These are phyloP conservation scores for Apostasia shenzhenica DNA, from an alignment of 106 monocot species.

Conservation along the genomic window DNA sequence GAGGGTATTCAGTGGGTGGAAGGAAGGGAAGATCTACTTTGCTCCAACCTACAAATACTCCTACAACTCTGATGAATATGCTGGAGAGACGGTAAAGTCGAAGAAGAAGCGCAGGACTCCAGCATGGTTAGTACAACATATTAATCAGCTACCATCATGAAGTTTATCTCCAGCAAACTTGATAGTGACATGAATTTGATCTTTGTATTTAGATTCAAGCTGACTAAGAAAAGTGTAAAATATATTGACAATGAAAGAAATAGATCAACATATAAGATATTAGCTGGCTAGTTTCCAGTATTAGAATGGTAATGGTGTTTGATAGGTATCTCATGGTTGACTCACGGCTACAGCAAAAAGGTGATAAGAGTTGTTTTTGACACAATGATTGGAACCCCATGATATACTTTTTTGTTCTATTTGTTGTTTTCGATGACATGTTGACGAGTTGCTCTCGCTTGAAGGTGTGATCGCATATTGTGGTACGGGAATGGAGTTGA, in stretches of 20 bases:
- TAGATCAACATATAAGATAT: too few species aligned
- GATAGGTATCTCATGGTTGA: too few species aligned
- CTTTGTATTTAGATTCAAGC: too few species aligned
- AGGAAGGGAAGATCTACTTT: constrained; percentile 75
- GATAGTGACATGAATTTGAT: background rate
- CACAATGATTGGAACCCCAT: too few species aligned
- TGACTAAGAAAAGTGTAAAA: too few species aligned
- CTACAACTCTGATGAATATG: constrained; percentile 68
- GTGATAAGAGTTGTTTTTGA: too few species aligned
- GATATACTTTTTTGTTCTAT: too few species aligned
- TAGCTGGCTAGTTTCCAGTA: too few species aligned
- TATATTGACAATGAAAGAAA: too few species aligned
- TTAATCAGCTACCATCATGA: background rate
- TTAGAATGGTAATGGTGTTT: too few species aligned
- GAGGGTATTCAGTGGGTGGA: constrained; percentile 79
- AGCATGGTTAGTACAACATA: constrained; percentile 42
- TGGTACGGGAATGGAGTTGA: constrained; percentile 77
- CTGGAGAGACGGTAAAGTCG: constrained; percentile 63
- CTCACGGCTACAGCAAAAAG: too few species aligned
- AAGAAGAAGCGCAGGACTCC: constrained; percentile 88
- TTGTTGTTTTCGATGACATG: too few species aligned
- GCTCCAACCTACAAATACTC: constrained; percentile 90
- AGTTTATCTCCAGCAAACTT: background rate
- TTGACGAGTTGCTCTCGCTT: background rate
- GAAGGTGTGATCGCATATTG: constrained; percentile 80